Percentiles rank a stretch among this genome's conserved stretches.
Evolutionary conservation across 1,284 basidiomycete genomes (phyloP).

Genomic region (Ustilago loliicola): DNA sequence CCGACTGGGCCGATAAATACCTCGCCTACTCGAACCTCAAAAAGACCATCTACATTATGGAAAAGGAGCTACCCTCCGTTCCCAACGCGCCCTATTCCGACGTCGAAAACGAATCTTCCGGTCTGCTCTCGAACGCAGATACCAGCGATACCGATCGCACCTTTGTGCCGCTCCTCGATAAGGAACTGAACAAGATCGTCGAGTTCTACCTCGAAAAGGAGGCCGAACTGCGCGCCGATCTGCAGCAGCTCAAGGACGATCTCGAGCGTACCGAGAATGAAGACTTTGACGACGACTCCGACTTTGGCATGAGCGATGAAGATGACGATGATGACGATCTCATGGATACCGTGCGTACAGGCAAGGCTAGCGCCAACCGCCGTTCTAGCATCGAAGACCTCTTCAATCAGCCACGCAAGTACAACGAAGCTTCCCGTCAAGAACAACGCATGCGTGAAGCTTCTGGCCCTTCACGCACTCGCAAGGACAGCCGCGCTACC

Average conservation of each 20-base stretch:
- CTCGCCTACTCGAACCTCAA: slow-evolving; percentile 73
- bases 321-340: slow-evolving; percentile 73
- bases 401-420: slow-evolving; percentile 51
- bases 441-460: slow-evolving; percentile 54
- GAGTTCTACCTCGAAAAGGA: slow-evolving; percentile 79
- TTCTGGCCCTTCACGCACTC: slow-evolving; percentile 28
- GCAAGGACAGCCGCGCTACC: slow-evolving; percentile 46
- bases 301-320: slow-evolving; percentile 73
- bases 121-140: slow-evolving; percentile 44
- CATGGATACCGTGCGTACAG: slow-evolving; percentile 52
- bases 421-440: slow-evolving; percentile 53
- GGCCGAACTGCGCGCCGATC: slow-evolving; percentile 73
- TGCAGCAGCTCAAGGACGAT: slow-evolving; percentile 55
- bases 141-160: slow-evolving; percentile 60
- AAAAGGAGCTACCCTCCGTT: slow-evolving; percentile 56
- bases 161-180: slow-evolving; percentile 77
- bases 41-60: slow-evolving; percentile 68
- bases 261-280: slow-evolving; percentile 61
- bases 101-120: slow-evolving; percentile 64
- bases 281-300: slow-evolving; percentile 76
- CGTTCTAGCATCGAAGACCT: slow-evolving; percentile 60
- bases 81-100: slow-evolving; percentile 41
- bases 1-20: slow-evolving; percentile 95
- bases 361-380: slow-evolving; percentile 45
- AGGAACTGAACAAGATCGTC: slow-evolving; percentile 85